Base-by-base conservation (phyloP, 1,139 yeast species). In the Geotrichum aggregatum region DNA sequence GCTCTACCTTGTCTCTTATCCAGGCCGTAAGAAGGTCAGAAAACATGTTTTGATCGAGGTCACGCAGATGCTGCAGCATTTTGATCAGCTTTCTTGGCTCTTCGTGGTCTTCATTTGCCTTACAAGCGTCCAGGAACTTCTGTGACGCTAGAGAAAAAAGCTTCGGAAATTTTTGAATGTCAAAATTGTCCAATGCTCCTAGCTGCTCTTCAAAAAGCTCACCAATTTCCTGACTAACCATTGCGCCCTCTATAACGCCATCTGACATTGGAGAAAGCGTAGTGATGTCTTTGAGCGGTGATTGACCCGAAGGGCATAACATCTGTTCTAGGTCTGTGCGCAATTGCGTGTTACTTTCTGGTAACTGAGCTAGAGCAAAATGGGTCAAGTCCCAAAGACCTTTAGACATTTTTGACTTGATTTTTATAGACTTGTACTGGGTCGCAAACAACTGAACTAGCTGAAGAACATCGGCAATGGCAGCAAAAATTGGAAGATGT, bases 231-330 rank as follows among this genome's bases (percentile, higher is more conserved):
- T 45, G 50, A 24, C 43, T 49, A n/a, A 19, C 43, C 3, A 34
- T 18, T 7, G 48, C 14, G 13, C 35, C 35, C 31, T 47, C 51
- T 18, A n/a, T 43, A 18, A 44, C 45, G 11, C 57, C 54, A 41
- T 62, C 68, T 2, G 64, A 64, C 56, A 63, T 58, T 1, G 67
- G 67, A 1, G 67, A 64, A 22, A 63, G 57, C 8, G 64, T 61
- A 7, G 63, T 57, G 14, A 64, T 57, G 26, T 64, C 68, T 28
- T 44, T 43, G 19, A 42, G 46, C 3, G 47, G 56, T 14, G 56
- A 31, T 52, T 57, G 57, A 1, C 56, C 52, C 3, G 60, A 42
- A 5, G 60, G 58, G 40, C 54, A 54, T 10, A 63, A 41, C 16
- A 63, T 41, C 19, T 47, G 52, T 39, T 64, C 66, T 31, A 65